Evolutionary conservation across 371 early-diverging fungal genomes (phyloP), one percentile per base, ranked within the genome.

Genomic region (Mortierella sp.): DNA sequence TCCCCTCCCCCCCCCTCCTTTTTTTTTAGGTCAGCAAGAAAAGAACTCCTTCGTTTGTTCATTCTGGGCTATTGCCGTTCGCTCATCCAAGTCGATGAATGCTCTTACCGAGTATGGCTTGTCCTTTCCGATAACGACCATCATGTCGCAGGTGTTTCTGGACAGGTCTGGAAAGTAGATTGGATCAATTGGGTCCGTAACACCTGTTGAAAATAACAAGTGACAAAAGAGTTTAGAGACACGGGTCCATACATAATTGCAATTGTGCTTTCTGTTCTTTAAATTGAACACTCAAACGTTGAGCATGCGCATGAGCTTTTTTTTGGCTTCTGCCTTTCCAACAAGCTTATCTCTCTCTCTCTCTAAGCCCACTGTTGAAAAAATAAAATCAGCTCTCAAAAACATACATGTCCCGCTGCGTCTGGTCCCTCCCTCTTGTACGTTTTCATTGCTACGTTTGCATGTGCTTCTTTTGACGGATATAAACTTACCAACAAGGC

Each of bases 101-200:
- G 39, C 47, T 39, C 44, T 71, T 80, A 80, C 80, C 72, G 80
- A 80, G 63, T 80, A 80, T 8, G 80, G 80, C 34, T 80, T 80
- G 69, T 80, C 80, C 65, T 80, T 80, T 34, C 80, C 80, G 43
- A 80, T 76, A 29, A 80, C 80, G 16, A 80, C 80, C 76, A 70
- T 75, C 80, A 80, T 80, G 29, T 80, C 80, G 29, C 80, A 76
- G 14, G 76, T 76, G 29, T 52, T 61, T 58, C 65, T 61, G 61
- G 68, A 55, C 69, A 80, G 63, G 61, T 80, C 80, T 14, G 80
- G 80, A 26, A 80, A 80, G 64, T 80, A 80, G 65, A 80, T 72
- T 1, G 80, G 80, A 37, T 80, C 80, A 16, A 80, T 80, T 41
- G 80, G 80, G 26, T 80, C 76, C 29, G 80, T 80, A 2, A 80